These are phyloP conservation scores for Brassica incana DNA, from an alignment of 345 rosid species.

Conservation along the genomic window DNA sequence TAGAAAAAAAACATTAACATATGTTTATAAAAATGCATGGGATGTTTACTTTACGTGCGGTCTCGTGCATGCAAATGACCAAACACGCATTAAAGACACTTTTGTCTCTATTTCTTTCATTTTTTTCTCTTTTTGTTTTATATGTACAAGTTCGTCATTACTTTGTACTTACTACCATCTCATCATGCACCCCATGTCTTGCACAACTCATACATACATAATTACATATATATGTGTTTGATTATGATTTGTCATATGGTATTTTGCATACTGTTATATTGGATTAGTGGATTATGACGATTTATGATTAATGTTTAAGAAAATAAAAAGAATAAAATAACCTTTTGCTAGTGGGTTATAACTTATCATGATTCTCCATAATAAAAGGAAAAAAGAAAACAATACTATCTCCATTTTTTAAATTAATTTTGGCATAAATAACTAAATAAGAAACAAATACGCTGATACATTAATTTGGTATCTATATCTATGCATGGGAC, in stretches of 20 bases:
- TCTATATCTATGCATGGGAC: slow-evolving; percentile 21
- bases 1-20: not conserved
- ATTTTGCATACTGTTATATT: not conserved
- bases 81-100: slow-evolving; percentile 38
- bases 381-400: not conserved
- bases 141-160: slow-evolving; percentile 13
- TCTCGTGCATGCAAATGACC: slow-evolving; percentile 42
- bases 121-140: not conserved
- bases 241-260: not conserved
- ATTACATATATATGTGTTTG: not conserved
- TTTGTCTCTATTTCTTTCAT: slow-evolving; percentile 35
- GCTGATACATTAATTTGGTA: slow-evolving; percentile 23
- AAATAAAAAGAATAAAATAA: not conserved
- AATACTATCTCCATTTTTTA: not conserved
- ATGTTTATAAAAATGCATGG: slow-evolving; percentile 33
- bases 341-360: not conserved
- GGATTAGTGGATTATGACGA: not conserved
- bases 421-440: not conserved
- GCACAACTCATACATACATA: slow-evolving; percentile 7
- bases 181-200: slow-evolving; percentile 25
- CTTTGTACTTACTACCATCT: slow-evolving; percentile 29
- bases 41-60: slow-evolving; percentile 37
- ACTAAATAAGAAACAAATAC: not conserved
- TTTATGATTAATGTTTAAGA: not conserved
- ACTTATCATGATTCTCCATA: not conserved